Conservation (phyloP, 768 basidiomycete species). For the Macrolepiota dolichaula region DNA sequence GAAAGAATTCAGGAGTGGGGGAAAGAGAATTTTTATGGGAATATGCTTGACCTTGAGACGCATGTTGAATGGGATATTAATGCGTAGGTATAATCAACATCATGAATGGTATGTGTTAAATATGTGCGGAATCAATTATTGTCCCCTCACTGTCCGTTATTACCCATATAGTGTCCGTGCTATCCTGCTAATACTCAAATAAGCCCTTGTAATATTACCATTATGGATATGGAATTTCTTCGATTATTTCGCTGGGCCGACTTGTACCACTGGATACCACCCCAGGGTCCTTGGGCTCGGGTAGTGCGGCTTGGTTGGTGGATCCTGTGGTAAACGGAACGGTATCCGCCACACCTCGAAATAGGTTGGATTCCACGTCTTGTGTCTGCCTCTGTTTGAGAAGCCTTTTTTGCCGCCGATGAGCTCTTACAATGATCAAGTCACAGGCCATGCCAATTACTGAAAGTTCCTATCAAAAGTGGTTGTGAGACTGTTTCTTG, state of each 20-base stretch:
- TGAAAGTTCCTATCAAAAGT: constrained; percentile 5
- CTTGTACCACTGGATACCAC: neutral
- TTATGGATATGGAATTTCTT: constrained; percentile 7
- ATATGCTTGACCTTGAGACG: neutral
- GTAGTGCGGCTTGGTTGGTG: too few species aligned
- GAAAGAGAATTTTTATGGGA: constrained; percentile 7
- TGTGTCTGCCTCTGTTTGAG: neutral
- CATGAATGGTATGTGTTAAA: neutral
- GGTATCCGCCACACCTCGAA: neutral
- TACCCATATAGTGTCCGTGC: neutral
- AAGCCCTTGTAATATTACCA: neutral
- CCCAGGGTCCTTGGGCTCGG: neutral
- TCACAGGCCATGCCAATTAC: constrained; percentile 1
- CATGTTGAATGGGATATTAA: constrained; percentile 8
- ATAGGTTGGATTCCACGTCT: neutral
- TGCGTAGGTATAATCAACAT: neutral
- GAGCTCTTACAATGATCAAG: constrained; percentile 1
- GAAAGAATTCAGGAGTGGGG: constrained; percentile 19
- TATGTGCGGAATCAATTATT: neutral
- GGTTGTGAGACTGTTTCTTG: too few species aligned
- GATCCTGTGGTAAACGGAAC: neutral
- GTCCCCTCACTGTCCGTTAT: neutral
- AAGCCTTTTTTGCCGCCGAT: constrained; percentile 1
- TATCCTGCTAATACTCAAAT: neutral
- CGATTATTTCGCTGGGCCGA: neutral